Percentiles rank a stretch among this genome's conserved stretches.
Evolutionary conservation across 176 grass and related monocot species (phyloP).

Genomic region (Puya raimondii): DNA sequence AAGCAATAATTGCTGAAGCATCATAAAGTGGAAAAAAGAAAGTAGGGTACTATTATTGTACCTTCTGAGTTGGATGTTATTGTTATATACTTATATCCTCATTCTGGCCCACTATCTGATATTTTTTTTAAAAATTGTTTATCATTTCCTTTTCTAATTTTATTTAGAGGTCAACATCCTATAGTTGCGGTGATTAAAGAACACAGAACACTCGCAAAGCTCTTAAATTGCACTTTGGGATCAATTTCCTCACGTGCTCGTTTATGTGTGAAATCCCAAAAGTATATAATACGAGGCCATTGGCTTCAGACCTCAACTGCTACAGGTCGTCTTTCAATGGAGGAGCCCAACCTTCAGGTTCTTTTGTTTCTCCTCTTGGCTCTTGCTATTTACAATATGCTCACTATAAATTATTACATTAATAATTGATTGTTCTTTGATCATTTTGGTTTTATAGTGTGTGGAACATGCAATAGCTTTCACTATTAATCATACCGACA

Average conservation of each 20-base stretch:
- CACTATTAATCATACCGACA: conserved; percentile 35
- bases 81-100: too few relatives aligned
- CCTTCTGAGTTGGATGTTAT: too few relatives aligned
- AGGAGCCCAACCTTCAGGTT: conserved; percentile 99
- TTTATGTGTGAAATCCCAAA: conserved; percentile 63
- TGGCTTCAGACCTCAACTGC: conserved; percentile 98
- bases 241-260: conserved; percentile 76
- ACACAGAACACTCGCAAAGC: conserved; percentile 82
- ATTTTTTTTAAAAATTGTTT: conserved; percentile 5
- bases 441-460: conserved; percentile 51
- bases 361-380: conserved; percentile 1
- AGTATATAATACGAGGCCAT: conserved; percentile 81
- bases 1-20: too few relatives aligned
- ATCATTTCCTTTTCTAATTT: conserved; percentile 8
- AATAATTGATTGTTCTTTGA: conserved; percentile 19
- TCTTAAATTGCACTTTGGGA: conserved; percentile 72
- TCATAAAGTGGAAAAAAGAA: too few relatives aligned
- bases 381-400: neutral
- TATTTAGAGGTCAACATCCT: conserved; percentile 60
- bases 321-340: conserved; percentile 90
- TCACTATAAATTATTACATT: conserved; percentile 17
- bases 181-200: conserved; percentile 83
- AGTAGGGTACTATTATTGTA: too few relatives aligned
- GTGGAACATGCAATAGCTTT: conserved; percentile 81
- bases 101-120: neutral